phyloP scores from a whole-genome alignment of 768 basidiomycete species.

The Amylocystis lapponica region DNA sequence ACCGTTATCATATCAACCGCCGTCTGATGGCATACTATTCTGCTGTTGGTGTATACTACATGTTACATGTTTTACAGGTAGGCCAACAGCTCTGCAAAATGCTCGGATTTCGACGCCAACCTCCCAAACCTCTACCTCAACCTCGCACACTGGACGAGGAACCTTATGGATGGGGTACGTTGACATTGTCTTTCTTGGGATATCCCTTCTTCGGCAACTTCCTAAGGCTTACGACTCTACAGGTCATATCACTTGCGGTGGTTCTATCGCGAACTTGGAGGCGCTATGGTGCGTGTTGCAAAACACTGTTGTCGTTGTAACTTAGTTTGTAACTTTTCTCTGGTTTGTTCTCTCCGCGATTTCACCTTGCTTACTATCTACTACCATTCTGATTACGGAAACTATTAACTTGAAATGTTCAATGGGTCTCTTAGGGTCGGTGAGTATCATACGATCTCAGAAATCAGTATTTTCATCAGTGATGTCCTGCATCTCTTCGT shows the following conservation, averaged over 20 bases:
- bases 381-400: not conserved
- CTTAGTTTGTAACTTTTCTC: not conserved
- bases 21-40: no score
- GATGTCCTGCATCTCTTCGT: not conserved
- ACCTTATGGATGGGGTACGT: conserved; percentile 2
- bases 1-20: conserved; percentile 9
- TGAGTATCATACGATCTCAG: conserved; percentile 8
- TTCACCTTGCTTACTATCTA: conserved; percentile 3
- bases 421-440: no score
- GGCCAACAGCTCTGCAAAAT: conserved; percentile 36
- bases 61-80: conserved; percentile 33
- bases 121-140: no score
- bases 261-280: conserved; percentile 42
- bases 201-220: no score
- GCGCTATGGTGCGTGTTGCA: conserved; percentile 35
- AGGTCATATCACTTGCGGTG: conserved; percentile 41
- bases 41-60: no score
- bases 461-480: not conserved
- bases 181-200: no score
- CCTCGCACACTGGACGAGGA: no score
- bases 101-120: conserved; percentile 36
- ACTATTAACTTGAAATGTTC: no score
- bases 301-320: no score
- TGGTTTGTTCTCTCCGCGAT: conserved; percentile 3
- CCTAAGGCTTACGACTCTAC: conserved; percentile 37